Conservation (phyloP, 306 rosid species). For the Cucurbita pepo region DNA sequence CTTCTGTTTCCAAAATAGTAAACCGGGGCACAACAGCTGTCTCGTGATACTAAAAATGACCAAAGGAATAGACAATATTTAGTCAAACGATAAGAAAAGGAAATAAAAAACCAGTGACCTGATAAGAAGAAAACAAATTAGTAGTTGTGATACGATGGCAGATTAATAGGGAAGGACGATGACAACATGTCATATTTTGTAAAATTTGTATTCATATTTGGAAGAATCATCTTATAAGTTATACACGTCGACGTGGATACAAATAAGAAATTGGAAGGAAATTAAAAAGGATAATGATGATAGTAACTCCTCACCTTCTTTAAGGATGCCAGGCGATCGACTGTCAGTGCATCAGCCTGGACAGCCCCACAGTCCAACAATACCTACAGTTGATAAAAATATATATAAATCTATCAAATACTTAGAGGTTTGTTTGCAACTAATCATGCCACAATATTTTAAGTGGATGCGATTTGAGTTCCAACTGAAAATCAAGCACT, state of each 20-base stretch:
- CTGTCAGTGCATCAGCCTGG: conserved; percentile 94
- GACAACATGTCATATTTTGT: not conserved
- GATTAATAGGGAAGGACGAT: not conserved
- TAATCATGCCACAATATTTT: not conserved
- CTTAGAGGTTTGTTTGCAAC: not conserved
- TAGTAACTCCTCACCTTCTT: conserved; percentile 41
- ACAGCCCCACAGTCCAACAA: conserved; percentile 94
- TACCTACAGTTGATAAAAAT: conserved; percentile 24
- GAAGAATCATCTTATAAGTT: not conserved
- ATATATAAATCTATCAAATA: not conserved
- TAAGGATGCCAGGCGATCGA: conserved; percentile 93
- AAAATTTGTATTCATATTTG: not conserved
- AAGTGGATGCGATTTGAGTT: not conserved
- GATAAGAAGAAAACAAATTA: not conserved
- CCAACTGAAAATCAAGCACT: not conserved
- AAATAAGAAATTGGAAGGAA: not conserved
- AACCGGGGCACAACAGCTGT: conserved; percentile 84
- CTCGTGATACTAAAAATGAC: conserved; percentile 49
- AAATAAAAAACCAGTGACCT: not conserved
- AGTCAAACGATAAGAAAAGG: not conserved
- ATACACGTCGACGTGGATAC: not conserved
- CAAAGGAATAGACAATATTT: not conserved
- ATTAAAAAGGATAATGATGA: not conserved
- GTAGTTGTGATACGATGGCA: not conserved
- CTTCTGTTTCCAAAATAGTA: conserved; percentile 51